These are phyloP conservation scores for Leccinum rimulosum DNA, from an alignment of 768 basidiomycete genomes.

Conservation along the genomic window DNA sequence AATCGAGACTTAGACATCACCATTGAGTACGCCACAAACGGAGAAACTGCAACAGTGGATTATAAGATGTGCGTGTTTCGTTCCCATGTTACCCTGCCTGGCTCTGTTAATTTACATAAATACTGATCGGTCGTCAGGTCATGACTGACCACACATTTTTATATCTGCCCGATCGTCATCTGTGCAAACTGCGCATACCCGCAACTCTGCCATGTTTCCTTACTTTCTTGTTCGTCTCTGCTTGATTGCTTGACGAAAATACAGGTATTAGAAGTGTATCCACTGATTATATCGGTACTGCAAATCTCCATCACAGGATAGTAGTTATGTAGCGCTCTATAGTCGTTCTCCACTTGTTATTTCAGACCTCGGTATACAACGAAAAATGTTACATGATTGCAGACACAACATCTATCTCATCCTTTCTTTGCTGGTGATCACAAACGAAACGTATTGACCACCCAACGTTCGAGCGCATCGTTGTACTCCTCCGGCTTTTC, in stretches of 20 bases:
- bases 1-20: constrained; percentile 93
- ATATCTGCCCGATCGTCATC: constrained; percentile 3
- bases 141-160: constrained; percentile 38
- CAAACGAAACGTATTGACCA: constrained; percentile 16
- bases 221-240: neutral
- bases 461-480: constrained; percentile 35
- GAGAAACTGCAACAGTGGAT: constrained; percentile 40
- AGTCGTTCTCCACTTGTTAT: neutral
- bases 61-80: constrained; percentile 83
- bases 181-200: constrained; percentile 6
- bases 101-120: constrained; percentile 20
- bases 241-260: constrained; percentile 10
- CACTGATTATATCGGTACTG: constrained; percentile 4
- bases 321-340: neutral
- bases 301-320: constrained; percentile 1
- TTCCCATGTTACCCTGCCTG: constrained; percentile 15
- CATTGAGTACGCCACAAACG: constrained; percentile 61
- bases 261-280: constrained; percentile 29
- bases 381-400: constrained; percentile 1
- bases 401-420: constrained; percentile 4
- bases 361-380: neutral
- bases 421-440: neutral
- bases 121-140: constrained; percentile 77
- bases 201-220: neutral
- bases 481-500: constrained; percentile 36